A percentile compares a stretch with the other conserved stretches of the same genome.
These are phyloP conservation scores for Pythium apleroticum DNA, from an alignment of 352 stramenopile species.

Conservation along the genomic window DNA sequence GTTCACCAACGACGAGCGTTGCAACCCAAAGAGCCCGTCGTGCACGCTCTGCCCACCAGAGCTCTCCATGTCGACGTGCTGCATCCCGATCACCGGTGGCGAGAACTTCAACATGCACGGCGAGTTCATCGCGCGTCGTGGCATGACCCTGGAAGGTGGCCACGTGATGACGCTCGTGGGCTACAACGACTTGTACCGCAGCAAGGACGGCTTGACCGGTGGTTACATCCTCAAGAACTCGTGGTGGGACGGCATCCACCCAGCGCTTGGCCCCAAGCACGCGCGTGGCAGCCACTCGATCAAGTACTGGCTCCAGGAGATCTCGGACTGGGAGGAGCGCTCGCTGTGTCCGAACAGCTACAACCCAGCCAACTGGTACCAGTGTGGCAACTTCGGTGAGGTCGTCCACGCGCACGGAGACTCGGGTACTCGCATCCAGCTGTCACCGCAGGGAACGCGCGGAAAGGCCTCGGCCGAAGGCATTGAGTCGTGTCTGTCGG, in stretches of 20 bases:
- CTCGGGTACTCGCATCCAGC: slow-evolving; percentile 35
- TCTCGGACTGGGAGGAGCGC: slow-evolving; percentile 67
- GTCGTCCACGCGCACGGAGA: slow-evolving; percentile 40
- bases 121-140: slow-evolving; percentile 54
- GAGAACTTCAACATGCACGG: slow-evolving; percentile 70
- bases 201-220: slow-evolving; percentile 57
- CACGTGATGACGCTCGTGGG: slow-evolving; percentile 73
- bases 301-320: slow-evolving; percentile 73
- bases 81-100: slow-evolving; percentile 38
- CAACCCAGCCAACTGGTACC: slow-evolving; percentile 71
- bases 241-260: slow-evolving; percentile 67
- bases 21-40: slow-evolving; percentile 42
- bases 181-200: slow-evolving; percentile 67
- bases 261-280: slow-evolving; percentile 51
- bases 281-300: slow-evolving; percentile 65
- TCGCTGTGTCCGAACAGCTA: slow-evolving; percentile 74
- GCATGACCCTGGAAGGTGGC: slow-evolving; percentile 55
- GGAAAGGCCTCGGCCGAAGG: slow-evolving; percentile 31
- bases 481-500: slow-evolving; percentile 52
- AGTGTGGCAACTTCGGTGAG: slow-evolving; percentile 58
- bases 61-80: slow-evolving; percentile 54
- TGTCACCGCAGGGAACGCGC: slow-evolving; percentile 32
- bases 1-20: slow-evolving; percentile 45
- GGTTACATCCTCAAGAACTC: slow-evolving; percentile 82
- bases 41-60: slow-evolving; percentile 58